Conservation (phyloP, 345 rosid species). For the Clausena lansium region DNA sequence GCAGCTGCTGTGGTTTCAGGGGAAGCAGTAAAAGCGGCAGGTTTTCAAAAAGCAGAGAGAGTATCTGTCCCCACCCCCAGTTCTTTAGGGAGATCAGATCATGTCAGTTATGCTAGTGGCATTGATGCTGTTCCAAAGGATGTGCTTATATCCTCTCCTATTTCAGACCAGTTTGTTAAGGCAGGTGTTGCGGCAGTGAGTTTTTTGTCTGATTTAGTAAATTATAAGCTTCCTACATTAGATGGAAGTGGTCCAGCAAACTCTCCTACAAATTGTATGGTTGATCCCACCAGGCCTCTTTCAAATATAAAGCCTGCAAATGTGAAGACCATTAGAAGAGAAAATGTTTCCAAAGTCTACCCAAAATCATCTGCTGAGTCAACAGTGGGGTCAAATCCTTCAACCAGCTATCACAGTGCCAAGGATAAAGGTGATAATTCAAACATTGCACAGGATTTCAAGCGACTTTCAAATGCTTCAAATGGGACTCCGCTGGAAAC, state of each 20-base stretch:
- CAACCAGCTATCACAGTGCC: constrained; percentile 27
- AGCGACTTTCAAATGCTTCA: constrained; percentile 39
- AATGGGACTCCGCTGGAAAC: constrained; percentile 30
- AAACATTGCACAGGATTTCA: constrained; percentile 39
- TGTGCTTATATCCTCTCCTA: constrained; percentile 40
- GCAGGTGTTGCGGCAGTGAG: constrained; percentile 70
- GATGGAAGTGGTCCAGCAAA: constrained; percentile 45
- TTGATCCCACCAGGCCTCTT: constrained; percentile 49
- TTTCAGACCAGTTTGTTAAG: constrained; percentile 66
- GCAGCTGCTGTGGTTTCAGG: constrained; percentile 30
- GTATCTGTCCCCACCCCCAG: constrained; percentile 31
- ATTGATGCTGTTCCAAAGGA: constrained; percentile 37
- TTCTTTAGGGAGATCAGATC: constrained; percentile 40
- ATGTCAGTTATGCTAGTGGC: constrained; percentile 50
- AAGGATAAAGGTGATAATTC: constrained; percentile 49
- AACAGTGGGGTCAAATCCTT: constrained; percentile 30
- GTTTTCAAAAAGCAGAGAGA: constrained; percentile 38
- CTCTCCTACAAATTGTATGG: constrained; percentile 47
- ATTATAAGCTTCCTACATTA: constrained; percentile 54
- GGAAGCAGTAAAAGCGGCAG: constrained; percentile 38
- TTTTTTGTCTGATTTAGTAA: constrained; percentile 64
- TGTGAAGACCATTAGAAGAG: constrained; percentile 55
- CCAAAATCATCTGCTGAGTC: constrained; percentile 46
- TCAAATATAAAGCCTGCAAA: constrained; percentile 48
- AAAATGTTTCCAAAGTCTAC: constrained; percentile 48